Conservation (phyloP, 371 early-diverging fungal species). For the Circinella umbellata region DNA sequence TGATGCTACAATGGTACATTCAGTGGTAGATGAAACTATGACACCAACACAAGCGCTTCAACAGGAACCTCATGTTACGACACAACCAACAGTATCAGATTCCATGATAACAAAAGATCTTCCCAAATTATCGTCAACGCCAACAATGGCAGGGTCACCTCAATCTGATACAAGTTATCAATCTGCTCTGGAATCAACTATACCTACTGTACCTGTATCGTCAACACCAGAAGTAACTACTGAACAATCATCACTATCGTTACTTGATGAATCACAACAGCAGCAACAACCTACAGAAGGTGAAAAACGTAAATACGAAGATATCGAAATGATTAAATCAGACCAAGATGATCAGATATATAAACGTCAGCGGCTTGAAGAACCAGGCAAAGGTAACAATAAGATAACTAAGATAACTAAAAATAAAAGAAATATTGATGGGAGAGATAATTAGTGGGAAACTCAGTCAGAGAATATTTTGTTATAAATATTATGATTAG, state of each 20-base stretch:
- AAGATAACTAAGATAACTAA: neutral
- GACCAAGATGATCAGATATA: neutral
- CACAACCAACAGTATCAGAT: neutral
- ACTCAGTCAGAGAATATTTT: neutral
- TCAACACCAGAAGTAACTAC: neutral
- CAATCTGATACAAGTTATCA: constrained; percentile 11
- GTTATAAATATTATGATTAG: neutral
- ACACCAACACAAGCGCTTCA: neutral
- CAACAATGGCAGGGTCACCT: neutral
- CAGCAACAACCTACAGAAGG: neutral
- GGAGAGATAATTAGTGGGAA: neutral
- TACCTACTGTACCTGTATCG: neutral
- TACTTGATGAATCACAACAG: neutral
- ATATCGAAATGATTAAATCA: neutral
- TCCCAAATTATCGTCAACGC: neutral
- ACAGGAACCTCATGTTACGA: neutral
- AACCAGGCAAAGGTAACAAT: neutral
- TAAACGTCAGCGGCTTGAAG: neutral
- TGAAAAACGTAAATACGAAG: constrained; percentile 2
- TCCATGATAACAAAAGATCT: too few species aligned
- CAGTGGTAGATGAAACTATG: neutral
- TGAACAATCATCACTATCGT: neutral
- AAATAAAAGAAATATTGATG: neutral
- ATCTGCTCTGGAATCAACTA: neutral
- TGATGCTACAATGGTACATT: neutral